Evolutionary conservation across 108 stramenopile species (phyloP).

Genomic region (Chaetoceros muelleri): DNA sequence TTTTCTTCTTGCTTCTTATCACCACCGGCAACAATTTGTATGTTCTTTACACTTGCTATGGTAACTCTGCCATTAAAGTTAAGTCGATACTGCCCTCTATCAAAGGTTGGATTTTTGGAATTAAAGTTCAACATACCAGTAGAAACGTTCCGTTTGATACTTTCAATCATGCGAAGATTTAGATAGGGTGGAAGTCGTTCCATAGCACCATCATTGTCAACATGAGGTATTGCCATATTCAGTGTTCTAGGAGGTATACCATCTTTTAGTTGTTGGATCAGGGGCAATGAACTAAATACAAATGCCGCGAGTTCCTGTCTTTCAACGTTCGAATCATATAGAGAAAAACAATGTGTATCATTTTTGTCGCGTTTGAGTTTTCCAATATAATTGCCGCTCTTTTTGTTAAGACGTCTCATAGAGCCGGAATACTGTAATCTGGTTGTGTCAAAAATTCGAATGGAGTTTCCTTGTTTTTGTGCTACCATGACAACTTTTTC

Average conservation of each 20-base stretch:
- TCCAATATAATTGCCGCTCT: background rate
- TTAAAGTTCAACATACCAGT: background rate
- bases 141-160: background rate
- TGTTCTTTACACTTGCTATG: slow-evolving; percentile 89
- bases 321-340: background rate
- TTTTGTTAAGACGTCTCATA: background rate
- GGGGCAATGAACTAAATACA: background rate
- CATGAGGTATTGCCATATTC: background rate
- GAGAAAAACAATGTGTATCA: background rate
- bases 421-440: background rate
- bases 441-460: background rate
- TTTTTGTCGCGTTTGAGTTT: background rate
- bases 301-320: background rate
- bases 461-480: background rate
- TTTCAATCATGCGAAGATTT: background rate
- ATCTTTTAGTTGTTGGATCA: background rate
- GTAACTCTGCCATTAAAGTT: slow-evolving; percentile 89
- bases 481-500: background rate
- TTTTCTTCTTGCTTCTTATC: slow-evolving; percentile 36
- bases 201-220: background rate
- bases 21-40: slow-evolving; percentile 84
- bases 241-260: background rate
- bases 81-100: slow-evolving; percentile 64
- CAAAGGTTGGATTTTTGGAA: background rate
- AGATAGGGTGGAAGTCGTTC: background rate